A percentile compares a stretch with the other conserved stretches of the same genome.
Evolutionary conservation across 805 yeast genomes (phyloP).

Genomic region (Saccharomycopsis synnaedendra): DNA sequence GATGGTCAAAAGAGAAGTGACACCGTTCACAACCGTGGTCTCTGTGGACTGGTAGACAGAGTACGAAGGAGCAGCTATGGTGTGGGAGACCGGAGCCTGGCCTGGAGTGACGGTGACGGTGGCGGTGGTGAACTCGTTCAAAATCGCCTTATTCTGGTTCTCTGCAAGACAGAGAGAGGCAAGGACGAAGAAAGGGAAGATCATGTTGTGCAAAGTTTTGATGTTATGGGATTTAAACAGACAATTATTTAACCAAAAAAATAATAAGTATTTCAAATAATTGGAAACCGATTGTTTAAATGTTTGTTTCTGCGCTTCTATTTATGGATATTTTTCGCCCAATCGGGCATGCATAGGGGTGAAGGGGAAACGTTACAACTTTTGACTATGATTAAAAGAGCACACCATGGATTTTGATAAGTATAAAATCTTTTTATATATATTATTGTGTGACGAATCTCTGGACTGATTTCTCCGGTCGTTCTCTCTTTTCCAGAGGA

Average conservation of each 20-base stretch:
- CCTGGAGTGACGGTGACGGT: slow-evolving; percentile 14
- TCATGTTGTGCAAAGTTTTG: neutral
- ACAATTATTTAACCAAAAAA: neutral
- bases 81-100: slow-evolving; percentile 12
- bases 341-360: no score
- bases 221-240: neutral
- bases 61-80: slow-evolving; percentile 10
- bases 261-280: neutral
- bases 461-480: no score
- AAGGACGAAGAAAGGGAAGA: neutral
- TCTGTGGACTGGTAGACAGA: slow-evolving; percentile 11
- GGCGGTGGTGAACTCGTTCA: slow-evolving; percentile 11
- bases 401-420: no score
- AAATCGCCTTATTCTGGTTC: slow-evolving; percentile 12
- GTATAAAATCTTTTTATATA: no score
- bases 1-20: slow-evolving; percentile 1
- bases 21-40: slow-evolving; percentile 1
- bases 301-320: no score
- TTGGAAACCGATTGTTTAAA: neutral
- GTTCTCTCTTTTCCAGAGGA: no score
- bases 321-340: no score
- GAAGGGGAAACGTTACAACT: no score
- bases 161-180: neutral
- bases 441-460: no score
- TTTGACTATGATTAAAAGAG: no score